Percentiles rank a stretch among this genome's conserved stretches.
phyloP scores from a whole-genome alignment of 768 basidiomycete genomes.

The Lactarius evosmus region DNA sequence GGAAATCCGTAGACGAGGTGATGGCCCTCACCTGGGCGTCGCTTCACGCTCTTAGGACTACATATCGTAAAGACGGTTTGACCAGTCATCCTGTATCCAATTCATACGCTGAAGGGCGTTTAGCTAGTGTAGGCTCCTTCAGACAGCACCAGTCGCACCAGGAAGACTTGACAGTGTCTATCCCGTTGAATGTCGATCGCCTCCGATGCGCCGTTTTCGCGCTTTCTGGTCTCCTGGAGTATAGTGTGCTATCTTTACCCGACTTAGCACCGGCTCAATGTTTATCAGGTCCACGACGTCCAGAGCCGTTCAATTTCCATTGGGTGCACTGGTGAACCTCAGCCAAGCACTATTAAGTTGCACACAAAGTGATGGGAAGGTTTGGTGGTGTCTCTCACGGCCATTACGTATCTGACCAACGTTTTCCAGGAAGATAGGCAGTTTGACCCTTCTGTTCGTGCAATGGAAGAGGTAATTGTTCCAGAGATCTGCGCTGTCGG shows the following conservation, averaged over 20 bases:
- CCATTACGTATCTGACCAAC: slow-evolving; percentile 18
- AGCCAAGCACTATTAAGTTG: slow-evolving; percentile 46
- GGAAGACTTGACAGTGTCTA: slow-evolving; percentile 47
- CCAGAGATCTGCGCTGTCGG: slow-evolving; percentile 52
- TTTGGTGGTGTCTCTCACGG: slow-evolving; percentile 31
- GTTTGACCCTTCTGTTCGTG: slow-evolving; percentile 48
- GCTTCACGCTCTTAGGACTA: slow-evolving; percentile 55
- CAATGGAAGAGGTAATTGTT: slow-evolving; percentile 52
- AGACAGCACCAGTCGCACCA: slow-evolving; percentile 27
- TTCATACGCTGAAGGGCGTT: slow-evolving; percentile 3
- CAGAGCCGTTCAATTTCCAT: slow-evolving; percentile 65
- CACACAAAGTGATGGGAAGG: slow-evolving; percentile 44
- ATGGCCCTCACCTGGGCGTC: slow-evolving; percentile 63
- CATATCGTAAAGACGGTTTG: slow-evolving; percentile 51
- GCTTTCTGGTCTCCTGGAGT: slow-evolving; percentile 58
- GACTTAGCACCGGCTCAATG: slow-evolving; percentile 17
- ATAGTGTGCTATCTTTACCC: slow-evolving; percentile 14
- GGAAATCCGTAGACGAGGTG: slow-evolving; percentile 69
- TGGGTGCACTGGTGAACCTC: slow-evolving; percentile 60
- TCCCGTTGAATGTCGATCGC: slow-evolving; percentile 60
- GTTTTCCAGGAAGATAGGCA: slow-evolving; percentile 44
- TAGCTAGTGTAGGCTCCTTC: slow-evolving; percentile 25
- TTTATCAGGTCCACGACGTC: slow-evolving; percentile 47
- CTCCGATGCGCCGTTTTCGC: slow-evolving; percentile 52
- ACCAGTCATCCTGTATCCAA: slow-evolving; percentile 9